phyloP scores from a whole-genome alignment of 2,329 filamentous ascomycete species.

The Chaetothyriales sp. region DNA sequence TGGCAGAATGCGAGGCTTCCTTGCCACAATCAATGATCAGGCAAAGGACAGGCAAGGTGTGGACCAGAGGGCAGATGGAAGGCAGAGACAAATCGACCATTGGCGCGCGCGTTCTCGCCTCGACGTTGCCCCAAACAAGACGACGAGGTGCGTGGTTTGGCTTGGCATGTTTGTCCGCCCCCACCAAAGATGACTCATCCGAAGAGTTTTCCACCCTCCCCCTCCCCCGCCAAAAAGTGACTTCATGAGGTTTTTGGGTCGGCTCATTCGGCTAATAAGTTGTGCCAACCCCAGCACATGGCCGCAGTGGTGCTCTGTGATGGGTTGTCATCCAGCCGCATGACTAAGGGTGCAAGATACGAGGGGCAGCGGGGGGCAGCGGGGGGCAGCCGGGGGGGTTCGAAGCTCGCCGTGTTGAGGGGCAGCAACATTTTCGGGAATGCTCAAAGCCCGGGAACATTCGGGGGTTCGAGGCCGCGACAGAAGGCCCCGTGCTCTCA shows the following conservation, averaged over 20 bases:
- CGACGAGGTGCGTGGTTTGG: neutral
- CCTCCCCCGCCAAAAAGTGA: neutral
- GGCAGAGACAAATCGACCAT: neutral
- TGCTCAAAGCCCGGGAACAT: too few relatives aligned
- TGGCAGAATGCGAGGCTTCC: neutral
- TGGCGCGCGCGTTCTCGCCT: neutral
- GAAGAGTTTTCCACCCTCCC: neutral
- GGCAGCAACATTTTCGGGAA: too few relatives aligned
- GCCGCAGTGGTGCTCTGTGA: neutral
- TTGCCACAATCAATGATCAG: neutral
- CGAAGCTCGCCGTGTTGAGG: too few relatives aligned
- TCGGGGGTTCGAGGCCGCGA: neutral
- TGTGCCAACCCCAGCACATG: neutral
- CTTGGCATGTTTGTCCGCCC: neutral
- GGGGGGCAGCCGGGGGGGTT: too few relatives aligned
- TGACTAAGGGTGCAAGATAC: neutral
- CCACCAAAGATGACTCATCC: too few relatives aligned
- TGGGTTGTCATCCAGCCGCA: neutral
- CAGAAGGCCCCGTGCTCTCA: neutral
- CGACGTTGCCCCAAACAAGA: neutral
- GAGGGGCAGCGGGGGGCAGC: neutral
- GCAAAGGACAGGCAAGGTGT: neutral
- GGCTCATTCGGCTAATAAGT: neutral
- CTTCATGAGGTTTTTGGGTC: neutral
- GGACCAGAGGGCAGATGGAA: neutral